Evolutionary conservation across 164 flowering plant species (phyloP).

Genomic region (Stephania cephalantha): DNA sequence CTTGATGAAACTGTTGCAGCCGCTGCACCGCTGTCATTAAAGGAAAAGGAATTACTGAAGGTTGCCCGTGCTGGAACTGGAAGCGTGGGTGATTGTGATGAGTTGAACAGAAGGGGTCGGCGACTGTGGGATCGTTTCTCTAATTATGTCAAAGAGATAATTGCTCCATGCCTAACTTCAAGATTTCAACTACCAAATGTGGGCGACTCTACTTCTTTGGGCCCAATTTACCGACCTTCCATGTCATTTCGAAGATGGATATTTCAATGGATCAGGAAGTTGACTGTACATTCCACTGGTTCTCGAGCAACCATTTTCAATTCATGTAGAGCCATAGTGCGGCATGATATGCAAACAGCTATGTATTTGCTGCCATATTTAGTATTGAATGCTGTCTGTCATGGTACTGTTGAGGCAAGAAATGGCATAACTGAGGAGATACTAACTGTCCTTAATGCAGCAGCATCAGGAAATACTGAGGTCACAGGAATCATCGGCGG

Average conservation of each 20-base stretch:
- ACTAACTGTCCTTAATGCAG: conserved; percentile 82
- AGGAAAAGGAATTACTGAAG: conserved; percentile 29
- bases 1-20: conserved; percentile 56
- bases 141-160: conserved; percentile 90
- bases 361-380: conserved; percentile 86
- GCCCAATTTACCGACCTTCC: conserved; percentile 78
- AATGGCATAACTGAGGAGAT: conserved; percentile 84
- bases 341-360: conserved; percentile 96
- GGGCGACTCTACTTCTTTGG: conserved; percentile 56
- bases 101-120: conserved; percentile 63
- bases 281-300: conserved; percentile 79
- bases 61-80: conserved; percentile 18
- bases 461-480: conserved; percentile 61
- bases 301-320: conserved; percentile 84
- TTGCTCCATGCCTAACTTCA: conserved; percentile 97
- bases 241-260: conserved; percentile 97
- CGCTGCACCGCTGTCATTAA: conserved; percentile 25
- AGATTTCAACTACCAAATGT: conserved; percentile 82
- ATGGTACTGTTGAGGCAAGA: conserved; percentile 86
- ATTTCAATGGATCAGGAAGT: conserved; percentile 77
- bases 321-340: conserved; percentile 93
- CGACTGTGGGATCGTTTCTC: conserved; percentile 93
- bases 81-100: conserved; percentile 20
- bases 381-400: conserved; percentile 85
- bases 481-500: conserved; percentile 55